Conservation (phyloP, 176 grass and related monocot genomes). For the Canna indica region DNA sequence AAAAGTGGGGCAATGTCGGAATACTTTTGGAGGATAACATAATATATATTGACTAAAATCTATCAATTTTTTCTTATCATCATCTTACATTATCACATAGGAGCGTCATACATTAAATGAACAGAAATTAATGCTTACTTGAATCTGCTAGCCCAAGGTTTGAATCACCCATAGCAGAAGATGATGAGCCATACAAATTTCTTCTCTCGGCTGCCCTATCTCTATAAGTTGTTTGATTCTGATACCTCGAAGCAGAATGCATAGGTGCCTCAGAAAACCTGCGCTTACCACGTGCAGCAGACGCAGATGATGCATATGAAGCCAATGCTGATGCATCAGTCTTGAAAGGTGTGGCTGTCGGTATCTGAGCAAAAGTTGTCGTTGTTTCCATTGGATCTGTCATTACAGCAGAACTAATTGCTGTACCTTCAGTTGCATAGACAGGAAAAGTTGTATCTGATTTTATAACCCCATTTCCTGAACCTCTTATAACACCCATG, state of each 20-base stretch:
- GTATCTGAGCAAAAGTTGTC: constrained; percentile 23
- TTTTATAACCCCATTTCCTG: constrained; percentile 67
- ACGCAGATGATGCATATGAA: constrained; percentile 41
- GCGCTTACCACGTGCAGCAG: constrained; percentile 58
- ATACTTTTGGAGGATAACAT: neutral
- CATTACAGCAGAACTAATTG: constrained; percentile 17
- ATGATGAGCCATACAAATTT: constrained; percentile 70
- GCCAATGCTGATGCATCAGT: constrained; percentile 59
- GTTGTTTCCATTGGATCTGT: constrained; percentile 17
- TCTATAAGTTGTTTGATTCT: constrained; percentile 60
- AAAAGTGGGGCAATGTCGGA: neutral
- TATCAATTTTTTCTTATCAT: neutral
- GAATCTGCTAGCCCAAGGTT: constrained; percentile 35
- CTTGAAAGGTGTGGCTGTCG: constrained; percentile 45
- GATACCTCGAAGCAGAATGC: constrained; percentile 27
- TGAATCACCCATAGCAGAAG: constrained; percentile 32
- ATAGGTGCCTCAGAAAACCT: constrained; percentile 86
- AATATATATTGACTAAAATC: neutral
- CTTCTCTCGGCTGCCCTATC: constrained; percentile 94
- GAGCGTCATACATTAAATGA: neutral
- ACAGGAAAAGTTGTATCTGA: constrained; percentile 43
- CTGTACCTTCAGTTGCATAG: constrained; percentile 24
- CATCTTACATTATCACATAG: constrained; percentile 12
- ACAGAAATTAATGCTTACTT: constrained; percentile 45
- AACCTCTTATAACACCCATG: constrained; percentile 79